Evolutionary conservation across 2,329 filamentous ascomycete genomes (phyloP).

Genomic region (Talaromyces sp.): DNA sequence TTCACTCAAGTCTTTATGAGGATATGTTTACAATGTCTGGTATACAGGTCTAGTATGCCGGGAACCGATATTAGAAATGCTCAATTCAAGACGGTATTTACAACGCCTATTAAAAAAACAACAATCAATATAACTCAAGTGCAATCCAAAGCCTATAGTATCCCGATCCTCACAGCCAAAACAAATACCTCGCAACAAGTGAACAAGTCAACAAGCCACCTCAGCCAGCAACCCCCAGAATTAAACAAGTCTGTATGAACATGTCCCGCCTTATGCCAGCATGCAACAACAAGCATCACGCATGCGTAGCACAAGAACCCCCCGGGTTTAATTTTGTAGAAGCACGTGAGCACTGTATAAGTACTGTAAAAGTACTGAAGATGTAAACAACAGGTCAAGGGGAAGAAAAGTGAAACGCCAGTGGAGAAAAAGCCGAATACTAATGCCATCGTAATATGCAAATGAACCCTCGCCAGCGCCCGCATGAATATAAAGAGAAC

Average conservation of each 20-base stretch:
- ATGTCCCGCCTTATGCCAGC: background rate
- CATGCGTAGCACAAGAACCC: background rate
- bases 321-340: background rate
- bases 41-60: background rate
- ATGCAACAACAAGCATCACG: background rate
- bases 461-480: slow-evolving; percentile 22
- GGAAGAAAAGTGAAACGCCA: slow-evolving; percentile 20
- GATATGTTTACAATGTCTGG: background rate
- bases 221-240: background rate
- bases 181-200: slow-evolving; percentile 11
- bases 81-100: slow-evolving; percentile 16
- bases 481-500: slow-evolving; percentile 20
- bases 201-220: slow-evolving; percentile 11
- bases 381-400: background rate
- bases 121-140: slow-evolving; percentile 14
- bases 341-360: background rate
- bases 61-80: background rate
- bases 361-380: background rate
- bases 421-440: slow-evolving; percentile 20
- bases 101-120: slow-evolving; percentile 19
- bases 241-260: slow-evolving; percentile 2
- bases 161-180: slow-evolving; percentile 10
- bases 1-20: no score
- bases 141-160: slow-evolving; percentile 16
- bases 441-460: slow-evolving; percentile 42